Evolutionary conservation across 2,329 filamentous ascomycete genomes (phyloP).

Genomic region (Kalmusia sp.): DNA sequence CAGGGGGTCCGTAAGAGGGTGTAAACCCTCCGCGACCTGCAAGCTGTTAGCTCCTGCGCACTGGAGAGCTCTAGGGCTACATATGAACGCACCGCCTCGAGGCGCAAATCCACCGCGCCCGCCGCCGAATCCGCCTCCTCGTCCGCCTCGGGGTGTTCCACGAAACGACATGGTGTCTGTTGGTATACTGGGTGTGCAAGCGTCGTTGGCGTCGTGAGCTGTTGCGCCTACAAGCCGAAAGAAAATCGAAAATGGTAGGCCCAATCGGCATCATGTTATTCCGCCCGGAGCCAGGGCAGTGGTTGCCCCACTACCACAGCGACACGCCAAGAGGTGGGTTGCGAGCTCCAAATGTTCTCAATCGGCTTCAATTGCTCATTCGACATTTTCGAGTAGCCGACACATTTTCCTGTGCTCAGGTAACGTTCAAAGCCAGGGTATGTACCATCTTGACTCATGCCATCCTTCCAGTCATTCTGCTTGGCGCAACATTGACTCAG

Average conservation of each 20-base stretch:
- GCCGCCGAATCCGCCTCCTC: slow-evolving; percentile 57
- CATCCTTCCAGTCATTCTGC: slow-evolving; percentile 11
- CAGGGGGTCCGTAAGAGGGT: slow-evolving; percentile 53
- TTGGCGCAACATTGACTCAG: slow-evolving; percentile 37
- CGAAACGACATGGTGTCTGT: slow-evolving; percentile 68
- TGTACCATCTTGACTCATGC: not conserved
- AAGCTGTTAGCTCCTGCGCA: slow-evolving; percentile 36
- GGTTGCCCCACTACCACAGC: slow-evolving; percentile 29
- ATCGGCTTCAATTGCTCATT: not conserved
- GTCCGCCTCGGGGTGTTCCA: slow-evolving; percentile 48
- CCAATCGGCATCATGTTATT: slow-evolving; percentile 37
- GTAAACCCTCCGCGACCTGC: slow-evolving; percentile 48
- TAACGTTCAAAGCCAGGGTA: not conserved
- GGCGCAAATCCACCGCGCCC: slow-evolving; percentile 60
- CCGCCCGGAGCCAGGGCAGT: slow-evolving; percentile 23
- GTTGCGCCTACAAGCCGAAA: slow-evolving; percentile 32
- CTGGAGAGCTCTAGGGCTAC: slow-evolving; percentile 21
- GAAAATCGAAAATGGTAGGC: slow-evolving; percentile 30
- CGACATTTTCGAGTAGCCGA: not conserved
- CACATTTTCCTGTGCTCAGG: not conserved
- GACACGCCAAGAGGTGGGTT: slow-evolving; percentile 19
- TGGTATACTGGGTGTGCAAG: slow-evolving; percentile 29
- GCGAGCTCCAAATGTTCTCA: slow-evolving; percentile 10
- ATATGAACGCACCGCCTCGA: slow-evolving; percentile 54
- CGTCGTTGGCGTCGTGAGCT: slow-evolving; percentile 33